Conservation (phyloP, 2,329 filamentous ascomycete species). For the Paecilomyces sp. region DNA sequence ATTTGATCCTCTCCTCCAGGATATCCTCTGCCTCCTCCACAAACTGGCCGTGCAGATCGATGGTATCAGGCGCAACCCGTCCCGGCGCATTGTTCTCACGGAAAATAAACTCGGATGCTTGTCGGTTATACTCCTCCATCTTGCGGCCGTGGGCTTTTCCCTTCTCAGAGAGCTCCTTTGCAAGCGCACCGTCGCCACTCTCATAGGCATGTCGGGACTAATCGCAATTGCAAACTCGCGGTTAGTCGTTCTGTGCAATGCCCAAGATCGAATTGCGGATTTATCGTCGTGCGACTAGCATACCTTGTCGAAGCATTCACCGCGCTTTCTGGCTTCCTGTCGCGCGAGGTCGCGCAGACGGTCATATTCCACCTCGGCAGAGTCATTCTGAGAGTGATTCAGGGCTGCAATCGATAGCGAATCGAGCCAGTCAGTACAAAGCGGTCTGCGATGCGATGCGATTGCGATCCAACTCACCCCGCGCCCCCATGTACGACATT, state of each 20-base stretch:
- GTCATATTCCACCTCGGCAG: constrained; percentile 83
- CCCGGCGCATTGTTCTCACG: constrained; percentile 81
- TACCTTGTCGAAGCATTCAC: constrained; percentile 68
- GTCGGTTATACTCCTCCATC: constrained; percentile 83
- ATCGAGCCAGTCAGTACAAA: neutral
- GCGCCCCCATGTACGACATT: constrained; percentile 35
- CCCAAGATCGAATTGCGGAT: neutral
- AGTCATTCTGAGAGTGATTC: constrained; percentile 60
- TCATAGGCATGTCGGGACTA: constrained; percentile 75
- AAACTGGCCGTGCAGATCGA: constrained; percentile 91
- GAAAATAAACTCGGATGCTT: constrained; percentile 92
- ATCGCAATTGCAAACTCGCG: neutral
- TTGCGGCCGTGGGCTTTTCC: constrained; percentile 75
- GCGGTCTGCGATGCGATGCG: neutral
- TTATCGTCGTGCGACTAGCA: neutral
- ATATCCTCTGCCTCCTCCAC: constrained; percentile 94
- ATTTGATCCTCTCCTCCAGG: constrained; percentile 74
- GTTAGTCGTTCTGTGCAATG: neutral
- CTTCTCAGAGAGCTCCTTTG: constrained; percentile 76
- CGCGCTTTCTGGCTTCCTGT: constrained; percentile 70
- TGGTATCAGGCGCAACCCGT: constrained; percentile 69
- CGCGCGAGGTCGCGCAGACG: constrained; percentile 77
- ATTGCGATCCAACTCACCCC: constrained; percentile 21
- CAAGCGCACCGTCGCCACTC: constrained; percentile 71
- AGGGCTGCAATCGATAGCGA: constrained; percentile 53